These are phyloP conservation scores for Aspergillus aculeatus DNA, from an alignment of 2,329 filamentous ascomycete species.

Conservation along the genomic window DNA sequence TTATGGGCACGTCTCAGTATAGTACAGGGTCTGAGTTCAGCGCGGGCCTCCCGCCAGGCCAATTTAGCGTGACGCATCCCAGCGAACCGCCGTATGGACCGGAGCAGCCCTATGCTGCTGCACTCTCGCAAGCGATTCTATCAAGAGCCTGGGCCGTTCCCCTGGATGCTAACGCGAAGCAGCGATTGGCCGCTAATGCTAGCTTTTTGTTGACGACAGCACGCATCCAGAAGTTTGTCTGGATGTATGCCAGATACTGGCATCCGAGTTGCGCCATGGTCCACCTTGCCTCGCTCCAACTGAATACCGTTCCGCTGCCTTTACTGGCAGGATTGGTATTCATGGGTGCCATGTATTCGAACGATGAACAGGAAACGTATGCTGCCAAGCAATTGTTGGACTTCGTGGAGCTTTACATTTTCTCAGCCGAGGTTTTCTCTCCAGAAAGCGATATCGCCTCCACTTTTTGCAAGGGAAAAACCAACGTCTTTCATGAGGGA, in stretches of 20 bases:
- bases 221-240: slow-evolving; percentile 43
- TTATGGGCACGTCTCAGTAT: slow-evolving; percentile 22
- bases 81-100: slow-evolving; percentile 32
- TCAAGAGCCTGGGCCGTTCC: slow-evolving; percentile 40
- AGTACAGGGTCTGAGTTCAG: slow-evolving; percentile 20
- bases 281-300: slow-evolving; percentile 44
- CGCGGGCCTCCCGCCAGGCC: slow-evolving; percentile 17
- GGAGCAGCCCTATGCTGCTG: slow-evolving; percentile 39
- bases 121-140: slow-evolving; percentile 42
- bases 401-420: slow-evolving; percentile 46
- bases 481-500: slow-evolving; percentile 21
- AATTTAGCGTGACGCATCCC: slow-evolving; percentile 20
- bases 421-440: slow-evolving; percentile 44
- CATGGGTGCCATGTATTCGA: slow-evolving; percentile 48
- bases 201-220: slow-evolving; percentile 43
- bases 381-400: slow-evolving; percentile 43
- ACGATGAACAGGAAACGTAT: slow-evolving; percentile 38
- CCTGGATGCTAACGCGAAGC: slow-evolving; percentile 38
- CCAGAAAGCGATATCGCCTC: slow-evolving; percentile 41
- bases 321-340: slow-evolving; percentile 44
- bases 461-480: slow-evolving; percentile 28
- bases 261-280: slow-evolving; percentile 47
- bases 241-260: slow-evolving; percentile 47
- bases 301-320: slow-evolving; percentile 36
- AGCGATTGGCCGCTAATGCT: slow-evolving; percentile 40